Evolutionary conservation across 2,329 filamentous ascomycete species (phyloP).

Genomic region (Arthrobotrys sphaeroides): DNA sequence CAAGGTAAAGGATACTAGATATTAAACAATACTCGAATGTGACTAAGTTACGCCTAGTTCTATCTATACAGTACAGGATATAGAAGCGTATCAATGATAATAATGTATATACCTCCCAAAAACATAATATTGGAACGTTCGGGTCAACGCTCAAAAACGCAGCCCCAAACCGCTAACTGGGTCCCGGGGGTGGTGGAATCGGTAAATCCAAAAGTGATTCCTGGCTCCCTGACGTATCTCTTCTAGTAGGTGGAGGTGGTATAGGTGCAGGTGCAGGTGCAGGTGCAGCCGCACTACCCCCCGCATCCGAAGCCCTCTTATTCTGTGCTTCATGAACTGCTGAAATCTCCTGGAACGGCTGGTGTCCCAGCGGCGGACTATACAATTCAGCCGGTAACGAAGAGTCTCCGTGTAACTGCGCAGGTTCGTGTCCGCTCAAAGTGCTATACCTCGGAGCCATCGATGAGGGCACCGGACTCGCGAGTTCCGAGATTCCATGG

Average conservation of each 20-base stretch:
- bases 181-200: background rate
- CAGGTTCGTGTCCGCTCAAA: background rate
- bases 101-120: no score
- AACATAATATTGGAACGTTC: background rate
- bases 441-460: conserved; percentile 6
- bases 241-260: no score
- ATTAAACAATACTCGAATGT: no score
- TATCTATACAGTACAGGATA: no score
- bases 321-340: conserved; percentile 11
- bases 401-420: conserved; percentile 25
- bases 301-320: background rate
- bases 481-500: background rate
- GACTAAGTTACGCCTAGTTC: no score
- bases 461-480: background rate
- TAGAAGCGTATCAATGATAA: no score
- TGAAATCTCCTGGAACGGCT: background rate
- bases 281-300: background rate
- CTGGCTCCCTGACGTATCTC: background rate
- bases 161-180: background rate
- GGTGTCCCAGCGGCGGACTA: background rate
- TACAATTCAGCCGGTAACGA: conserved; percentile 18
- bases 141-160: no score
- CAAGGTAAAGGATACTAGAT: no score
- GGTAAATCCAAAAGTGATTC: background rate
- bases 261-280: no score